Evolutionary conservation across 2,329 filamentous ascomycete genomes (phyloP).

Genomic region (Fusarium decemcellulare): DNA sequence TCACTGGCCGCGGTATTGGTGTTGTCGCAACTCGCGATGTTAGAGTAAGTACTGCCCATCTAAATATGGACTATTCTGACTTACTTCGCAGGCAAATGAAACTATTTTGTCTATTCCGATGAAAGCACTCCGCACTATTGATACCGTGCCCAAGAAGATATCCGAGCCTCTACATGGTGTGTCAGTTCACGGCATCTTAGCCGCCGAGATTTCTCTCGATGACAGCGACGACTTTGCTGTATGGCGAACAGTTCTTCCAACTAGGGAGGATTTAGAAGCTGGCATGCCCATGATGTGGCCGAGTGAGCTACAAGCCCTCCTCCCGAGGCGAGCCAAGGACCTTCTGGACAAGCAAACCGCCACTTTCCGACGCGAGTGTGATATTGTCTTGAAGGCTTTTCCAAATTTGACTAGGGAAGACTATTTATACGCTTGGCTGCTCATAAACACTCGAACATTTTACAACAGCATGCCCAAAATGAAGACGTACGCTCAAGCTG

Average conservation of each 20-base stretch:
- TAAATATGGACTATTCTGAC: conserved; percentile 11
- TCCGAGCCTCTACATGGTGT: conserved; percentile 66
- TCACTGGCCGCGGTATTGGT: conserved; percentile 83
- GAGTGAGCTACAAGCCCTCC: conserved; percentile 58
- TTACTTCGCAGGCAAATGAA: conserved; percentile 58
- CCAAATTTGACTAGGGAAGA: conserved; percentile 52
- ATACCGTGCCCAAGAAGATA: conserved; percentile 70
- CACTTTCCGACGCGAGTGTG: conserved; percentile 60
- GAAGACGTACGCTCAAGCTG: conserved; percentile 60
- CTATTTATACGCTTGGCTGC: conserved; percentile 71
- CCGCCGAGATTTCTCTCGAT: conserved; percentile 75
- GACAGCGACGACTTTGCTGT: conserved; percentile 60
- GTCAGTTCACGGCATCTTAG: conserved; percentile 80
- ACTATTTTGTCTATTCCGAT: conserved; percentile 76
- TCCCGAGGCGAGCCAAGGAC: conserved; percentile 59
- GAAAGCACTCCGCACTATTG: conserved; percentile 73
- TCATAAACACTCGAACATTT: conserved; percentile 75
- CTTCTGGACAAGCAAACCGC: conserved; percentile 68
- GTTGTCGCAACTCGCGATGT: conserved; percentile 79
- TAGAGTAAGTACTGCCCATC: conserved; percentile 62
- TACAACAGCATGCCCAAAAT: conserved; percentile 67
- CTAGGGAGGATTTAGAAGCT: conserved; percentile 67
- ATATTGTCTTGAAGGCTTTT: conserved; percentile 49
- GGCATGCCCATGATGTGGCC: conserved; percentile 62
- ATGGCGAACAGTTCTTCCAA: conserved; percentile 80